Evolutionary conservation across 345 rosid genomes (phyloP).

Genomic region (Passiflora organensis): DNA sequence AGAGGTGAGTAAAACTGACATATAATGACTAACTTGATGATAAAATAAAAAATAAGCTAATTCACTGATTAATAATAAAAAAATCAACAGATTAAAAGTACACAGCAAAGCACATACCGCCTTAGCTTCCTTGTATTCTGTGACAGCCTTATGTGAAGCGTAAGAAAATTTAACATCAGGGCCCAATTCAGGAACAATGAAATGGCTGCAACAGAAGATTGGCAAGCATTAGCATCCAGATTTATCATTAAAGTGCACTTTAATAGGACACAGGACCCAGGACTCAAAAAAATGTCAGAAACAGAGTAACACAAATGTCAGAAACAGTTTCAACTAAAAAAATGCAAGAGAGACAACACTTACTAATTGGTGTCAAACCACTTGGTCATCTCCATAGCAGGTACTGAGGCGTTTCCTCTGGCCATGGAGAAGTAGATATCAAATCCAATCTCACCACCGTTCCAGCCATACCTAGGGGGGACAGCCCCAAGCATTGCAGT

Average conservation of each 20-base stretch:
- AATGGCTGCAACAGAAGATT: conserved; percentile 55
- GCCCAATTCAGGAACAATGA: conserved; percentile 93
- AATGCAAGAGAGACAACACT: conserved; percentile 29
- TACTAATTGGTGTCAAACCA: conserved; percentile 99
- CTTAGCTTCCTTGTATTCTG: conserved; percentile 94
- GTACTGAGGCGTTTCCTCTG: conserved; percentile 93
- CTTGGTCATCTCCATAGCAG: conserved; percentile 99
- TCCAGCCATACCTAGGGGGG: conserved; percentile 79
- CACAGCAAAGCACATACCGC: conserved; percentile 41
- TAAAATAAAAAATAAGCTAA: too few species aligned
- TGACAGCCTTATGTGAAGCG: conserved; percentile 94
- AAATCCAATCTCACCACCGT: conserved; percentile 78
- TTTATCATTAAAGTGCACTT: too few species aligned
- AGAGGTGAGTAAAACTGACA: too few species aligned
- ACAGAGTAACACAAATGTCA: too few species aligned
- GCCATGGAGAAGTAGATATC: conserved; percentile 93
- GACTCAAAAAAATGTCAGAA: too few species aligned
- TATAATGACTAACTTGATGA: too few species aligned
- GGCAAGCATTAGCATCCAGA: background rate
- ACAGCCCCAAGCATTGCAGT: conserved; percentile 97
- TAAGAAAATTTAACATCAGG: conserved; percentile 85
- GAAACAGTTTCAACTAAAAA: too few species aligned
- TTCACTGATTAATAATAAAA: too few species aligned
- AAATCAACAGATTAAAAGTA: background rate
- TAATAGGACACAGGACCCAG: too few species aligned